Evolutionary conservation across 2,329 filamentous ascomycete genomes (phyloP).

Genomic region (Emergomyces africanus): DNA sequence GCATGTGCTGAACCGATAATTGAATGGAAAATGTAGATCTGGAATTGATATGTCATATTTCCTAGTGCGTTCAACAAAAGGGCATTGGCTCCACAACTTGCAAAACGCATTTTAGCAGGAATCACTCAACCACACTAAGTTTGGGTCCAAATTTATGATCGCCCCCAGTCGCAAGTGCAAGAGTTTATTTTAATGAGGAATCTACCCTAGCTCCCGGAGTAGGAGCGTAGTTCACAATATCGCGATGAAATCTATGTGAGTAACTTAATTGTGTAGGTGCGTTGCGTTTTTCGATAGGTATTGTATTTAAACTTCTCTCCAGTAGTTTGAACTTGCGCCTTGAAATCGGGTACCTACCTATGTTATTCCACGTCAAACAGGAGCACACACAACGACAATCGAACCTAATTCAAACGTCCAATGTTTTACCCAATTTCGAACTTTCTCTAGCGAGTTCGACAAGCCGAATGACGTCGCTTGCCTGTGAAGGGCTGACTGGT

Average conservation of each 20-base stretch:
- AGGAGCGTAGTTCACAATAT: background rate
- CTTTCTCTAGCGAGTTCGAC: slow-evolving; percentile 45
- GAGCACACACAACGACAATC: background rate
- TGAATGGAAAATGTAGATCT: background rate
- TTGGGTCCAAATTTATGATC: background rate
- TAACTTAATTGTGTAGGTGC: background rate
- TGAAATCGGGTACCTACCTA: background rate
- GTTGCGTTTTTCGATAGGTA: background rate
- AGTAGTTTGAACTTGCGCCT: background rate
- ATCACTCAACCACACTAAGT: background rate
- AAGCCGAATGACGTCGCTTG: slow-evolving; percentile 41
- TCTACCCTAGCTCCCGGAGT: no score
- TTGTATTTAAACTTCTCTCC: background rate
- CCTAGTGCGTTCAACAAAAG: background rate
- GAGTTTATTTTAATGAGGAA: background rate
- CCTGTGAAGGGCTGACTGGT: slow-evolving; percentile 42
- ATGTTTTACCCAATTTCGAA: slow-evolving; percentile 38
- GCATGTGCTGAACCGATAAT: background rate
- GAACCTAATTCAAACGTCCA: slow-evolving; percentile 20
- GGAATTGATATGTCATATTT: background rate
- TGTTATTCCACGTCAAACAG: background rate
- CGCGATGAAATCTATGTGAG: background rate
- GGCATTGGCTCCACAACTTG: background rate
- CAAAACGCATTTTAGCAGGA: background rate
- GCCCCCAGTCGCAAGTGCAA: background rate